These are phyloP conservation scores for Asterochloris erici DNA, from an alignment of 139 green algal genomes.

Conservation along the genomic window DNA sequence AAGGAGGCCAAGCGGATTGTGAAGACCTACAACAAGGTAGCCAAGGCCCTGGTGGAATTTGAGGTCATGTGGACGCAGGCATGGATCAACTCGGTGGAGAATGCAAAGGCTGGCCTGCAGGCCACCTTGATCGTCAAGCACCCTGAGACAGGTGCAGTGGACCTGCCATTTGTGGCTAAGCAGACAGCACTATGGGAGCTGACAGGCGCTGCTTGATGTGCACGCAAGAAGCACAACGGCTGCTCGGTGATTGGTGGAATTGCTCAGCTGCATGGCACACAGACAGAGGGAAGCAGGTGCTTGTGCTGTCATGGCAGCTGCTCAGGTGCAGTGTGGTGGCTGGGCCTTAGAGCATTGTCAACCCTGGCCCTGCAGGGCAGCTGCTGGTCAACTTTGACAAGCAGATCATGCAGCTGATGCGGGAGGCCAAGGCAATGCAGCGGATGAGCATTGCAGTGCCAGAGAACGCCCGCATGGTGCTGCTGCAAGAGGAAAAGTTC, in stretches of 20 bases:
- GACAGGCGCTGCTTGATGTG: too few relatives aligned
- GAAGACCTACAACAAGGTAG: conserved; percentile 88
- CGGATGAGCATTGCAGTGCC: conserved; percentile 79
- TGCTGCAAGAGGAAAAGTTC: conserved; percentile 83
- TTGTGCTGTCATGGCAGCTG: neutral
- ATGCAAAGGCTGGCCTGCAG: conserved; percentile 71
- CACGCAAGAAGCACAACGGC: too few relatives aligned
- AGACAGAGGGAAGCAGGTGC: neutral
- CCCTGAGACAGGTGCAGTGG: conserved; percentile 58
- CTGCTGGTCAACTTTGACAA: conserved; percentile 89
- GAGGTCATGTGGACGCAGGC: conserved; percentile 83
- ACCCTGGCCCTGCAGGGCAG: conserved; percentile 20
- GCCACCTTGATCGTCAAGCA: conserved; percentile 82
- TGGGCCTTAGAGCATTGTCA: neutral
- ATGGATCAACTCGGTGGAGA: conserved; percentile 56
- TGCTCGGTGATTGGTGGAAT: too few relatives aligned
- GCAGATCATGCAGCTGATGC: conserved; percentile 83
- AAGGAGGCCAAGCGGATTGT: conserved; percentile 89
- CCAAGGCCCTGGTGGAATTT: conserved; percentile 87
- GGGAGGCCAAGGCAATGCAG: conserved; percentile 87
- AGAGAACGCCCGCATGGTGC: conserved; percentile 70
- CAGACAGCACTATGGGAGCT: too few relatives aligned
- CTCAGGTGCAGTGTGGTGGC: neutral
- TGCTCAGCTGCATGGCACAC: neutral
- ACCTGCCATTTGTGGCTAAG: too few relatives aligned